Base-by-base conservation (phyloP, 2,329 filamentous ascomycete species). In the Venturia asperata region DNA sequence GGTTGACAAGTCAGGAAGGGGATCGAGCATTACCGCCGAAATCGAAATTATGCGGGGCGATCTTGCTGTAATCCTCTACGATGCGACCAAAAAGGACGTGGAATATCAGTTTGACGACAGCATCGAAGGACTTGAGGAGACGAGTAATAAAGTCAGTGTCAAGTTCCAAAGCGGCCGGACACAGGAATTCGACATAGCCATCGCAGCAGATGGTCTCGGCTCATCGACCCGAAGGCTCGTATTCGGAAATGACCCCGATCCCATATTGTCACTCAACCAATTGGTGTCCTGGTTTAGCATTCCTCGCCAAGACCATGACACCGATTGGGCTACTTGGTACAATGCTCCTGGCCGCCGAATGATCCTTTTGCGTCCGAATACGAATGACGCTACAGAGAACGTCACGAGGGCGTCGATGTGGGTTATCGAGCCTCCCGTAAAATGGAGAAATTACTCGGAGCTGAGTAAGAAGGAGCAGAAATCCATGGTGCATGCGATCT, bases 241-340 rank as follows among this genome's bases (percentile, higher is more conserved):
- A 17, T 74, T 73, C 19, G 72, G 70, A 5, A 66, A 71, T 27
- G 62, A 69, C 13, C n/a, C n/a, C n/a, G n/a, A n/a, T n/a, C 68
- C 70, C 24, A 71, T 72, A 0, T 45, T 68, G 15, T 67, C 67
- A 7, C 64, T 74, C 4, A 74, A 73, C 5, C 68, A 71, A 24
- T 73, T 74, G 56, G 67, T 70, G n/a, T 71, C 71, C 0, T 71
- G 71, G 61, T 76, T 74, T 66, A 74, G 71, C 34, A 72, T 75
- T 43, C 72, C 70, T 0, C 64, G 68, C 1, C 66, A 66, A 3
- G 64, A 68, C 3, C 41, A 45, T 3, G 72, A 75, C 41, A 70
- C 68, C 0, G 65, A 67, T 6, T 71, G 69, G 13, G 69, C 71
- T 17, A 69, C 70, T 42, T 73, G 71, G 72, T 74, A 72, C 64